These are phyloP conservation scores for Falciphora oryzae DNA, from an alignment of 2,329 filamentous ascomycete genomes.

Conservation along the genomic window DNA sequence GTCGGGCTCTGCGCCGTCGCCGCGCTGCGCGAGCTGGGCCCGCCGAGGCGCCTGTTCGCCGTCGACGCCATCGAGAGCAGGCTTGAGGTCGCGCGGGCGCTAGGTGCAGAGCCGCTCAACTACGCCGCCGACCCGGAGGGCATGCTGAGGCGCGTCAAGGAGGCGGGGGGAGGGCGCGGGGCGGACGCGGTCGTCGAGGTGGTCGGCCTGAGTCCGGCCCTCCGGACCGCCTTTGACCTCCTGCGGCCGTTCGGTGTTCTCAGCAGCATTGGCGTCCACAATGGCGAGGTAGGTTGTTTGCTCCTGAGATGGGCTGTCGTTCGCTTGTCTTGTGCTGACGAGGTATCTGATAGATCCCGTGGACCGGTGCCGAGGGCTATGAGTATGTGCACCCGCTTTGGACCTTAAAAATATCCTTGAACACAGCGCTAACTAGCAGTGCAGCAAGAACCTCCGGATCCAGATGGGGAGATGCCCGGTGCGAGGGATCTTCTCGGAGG, in stretches of 20 bases:
- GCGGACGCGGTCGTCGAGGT: slow-evolving; percentile 82
- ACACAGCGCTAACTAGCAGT: slow-evolving; percentile 7
- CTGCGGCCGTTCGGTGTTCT: slow-evolving; percentile 68
- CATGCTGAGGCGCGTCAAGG: slow-evolving; percentile 63
- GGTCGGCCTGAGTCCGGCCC: slow-evolving; percentile 62
- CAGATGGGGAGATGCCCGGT: slow-evolving; percentile 77
- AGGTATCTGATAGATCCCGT: slow-evolving; percentile 51
- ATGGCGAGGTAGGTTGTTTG: slow-evolving; percentile 52
- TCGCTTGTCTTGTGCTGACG: neutral
- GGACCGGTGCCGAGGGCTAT: slow-evolving; percentile 59
- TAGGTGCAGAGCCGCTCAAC: slow-evolving; percentile 81
- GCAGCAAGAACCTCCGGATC: slow-evolving; percentile 63
- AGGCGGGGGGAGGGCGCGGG: slow-evolving; percentile 71
- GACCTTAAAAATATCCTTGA: no score
- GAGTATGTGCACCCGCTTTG: slow-evolving; percentile 30
- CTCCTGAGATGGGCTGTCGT: slow-evolving; percentile 13
- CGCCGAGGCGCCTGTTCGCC: slow-evolving; percentile 65
- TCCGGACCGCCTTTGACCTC: slow-evolving; percentile 66
- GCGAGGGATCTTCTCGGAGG: slow-evolving; percentile 60
- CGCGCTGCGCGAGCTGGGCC: slow-evolving; percentile 68
- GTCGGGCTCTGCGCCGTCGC: slow-evolving; percentile 81
- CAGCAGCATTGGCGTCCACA: slow-evolving; percentile 71
- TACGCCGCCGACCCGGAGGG: slow-evolving; percentile 62
- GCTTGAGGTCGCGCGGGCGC: slow-evolving; percentile 62
- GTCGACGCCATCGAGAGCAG: slow-evolving; percentile 73